These are phyloP conservation scores for Aspergillus coremiiformis DNA, from an alignment of 495 filamentous ascomycete genomes.

Conservation along the genomic window DNA sequence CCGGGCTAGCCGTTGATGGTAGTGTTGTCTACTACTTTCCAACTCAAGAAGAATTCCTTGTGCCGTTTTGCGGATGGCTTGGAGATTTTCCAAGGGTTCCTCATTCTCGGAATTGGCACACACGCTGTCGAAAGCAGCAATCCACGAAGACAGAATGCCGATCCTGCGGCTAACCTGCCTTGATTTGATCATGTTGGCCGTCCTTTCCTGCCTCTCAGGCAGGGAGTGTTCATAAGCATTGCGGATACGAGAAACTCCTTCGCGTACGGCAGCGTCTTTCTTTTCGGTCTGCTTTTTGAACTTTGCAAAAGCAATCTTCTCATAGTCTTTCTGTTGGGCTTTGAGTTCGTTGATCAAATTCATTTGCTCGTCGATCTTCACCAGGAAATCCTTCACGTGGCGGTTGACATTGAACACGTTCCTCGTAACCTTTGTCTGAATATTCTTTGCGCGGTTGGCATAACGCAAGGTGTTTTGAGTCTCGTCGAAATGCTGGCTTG, in stretches of 20 bases:
- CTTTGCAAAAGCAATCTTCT: constrained; percentile 77
- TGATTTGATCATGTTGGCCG: constrained; percentile 71
- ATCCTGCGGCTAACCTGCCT: constrained; percentile 81
- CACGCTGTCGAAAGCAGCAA: constrained; percentile 82
- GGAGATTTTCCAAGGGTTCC: constrained; percentile 55
- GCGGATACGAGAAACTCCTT: constrained; percentile 74
- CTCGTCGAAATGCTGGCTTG: constrained; percentile 95
- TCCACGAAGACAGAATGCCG: constrained; percentile 77
- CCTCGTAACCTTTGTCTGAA: constrained; percentile 96
- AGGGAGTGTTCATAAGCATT: constrained; percentile 76
- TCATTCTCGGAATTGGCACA: constrained; percentile 64
- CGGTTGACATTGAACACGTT: constrained; percentile 99
- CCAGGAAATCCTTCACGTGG: constrained; percentile 95
- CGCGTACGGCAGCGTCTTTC: constrained; percentile 66
- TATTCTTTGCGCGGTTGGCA: constrained; percentile 97
- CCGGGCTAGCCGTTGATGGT: constrained; percentile 71
- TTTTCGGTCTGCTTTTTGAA: constrained; percentile 84
- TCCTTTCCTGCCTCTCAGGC: constrained; percentile 71
- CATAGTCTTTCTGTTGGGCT: constrained; percentile 84
- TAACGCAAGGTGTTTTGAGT: constrained; percentile 98
- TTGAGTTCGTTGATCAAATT: constrained; percentile 88
- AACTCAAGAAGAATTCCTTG: constrained; percentile 81
- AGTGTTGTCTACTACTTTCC: constrained; percentile 80
- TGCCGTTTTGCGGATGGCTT: constrained; percentile 77
- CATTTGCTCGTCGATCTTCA: constrained; percentile 97